phyloP scores from a whole-genome alignment of 176 grass and related monocot species.

The Oryza punctata region DNA sequence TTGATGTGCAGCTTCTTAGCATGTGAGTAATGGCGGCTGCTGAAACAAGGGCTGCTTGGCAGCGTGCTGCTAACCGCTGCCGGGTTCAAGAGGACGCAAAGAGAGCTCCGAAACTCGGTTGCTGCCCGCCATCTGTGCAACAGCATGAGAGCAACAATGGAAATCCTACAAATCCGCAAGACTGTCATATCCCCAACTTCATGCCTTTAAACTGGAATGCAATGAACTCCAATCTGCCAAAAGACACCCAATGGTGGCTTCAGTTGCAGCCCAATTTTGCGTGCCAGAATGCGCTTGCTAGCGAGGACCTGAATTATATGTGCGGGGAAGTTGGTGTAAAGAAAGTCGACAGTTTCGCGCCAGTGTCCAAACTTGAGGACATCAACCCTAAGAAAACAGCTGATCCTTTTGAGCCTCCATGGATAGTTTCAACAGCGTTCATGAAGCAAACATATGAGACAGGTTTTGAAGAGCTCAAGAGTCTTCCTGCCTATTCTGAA shows the following conservation, averaged over 20 bases:
- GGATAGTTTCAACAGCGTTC: constrained; percentile 49
- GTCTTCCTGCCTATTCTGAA: constrained; percentile 14
- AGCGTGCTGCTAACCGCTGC: constrained; percentile 83
- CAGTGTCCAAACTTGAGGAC: constrained; percentile 40
- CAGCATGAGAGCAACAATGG: constrained; percentile 39
- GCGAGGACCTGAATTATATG: constrained; percentile 47
- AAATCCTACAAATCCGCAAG: constrained; percentile 30
- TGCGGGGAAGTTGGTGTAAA: constrained; percentile 24
- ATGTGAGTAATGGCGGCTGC: constrained; percentile 82
- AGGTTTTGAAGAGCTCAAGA: constrained; percentile 35
- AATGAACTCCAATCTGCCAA: constrained; percentile 52
- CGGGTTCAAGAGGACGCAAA: constrained; percentile 93
- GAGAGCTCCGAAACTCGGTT: constrained; percentile 76
- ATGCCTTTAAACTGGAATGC: constrained; percentile 75
- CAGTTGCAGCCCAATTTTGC: constrained; percentile 81
- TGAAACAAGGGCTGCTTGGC: constrained; percentile 94
- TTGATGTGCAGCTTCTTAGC: constrained; percentile 21
- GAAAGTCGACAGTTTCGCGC: constrained; percentile 29
- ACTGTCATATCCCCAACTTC: constrained; percentile 48
- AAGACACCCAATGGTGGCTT: constrained; percentile 80
- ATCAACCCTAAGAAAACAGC: constrained; percentile 25
- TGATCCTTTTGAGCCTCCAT: constrained; percentile 40
- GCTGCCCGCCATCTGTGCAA: constrained; percentile 44
- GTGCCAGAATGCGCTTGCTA: constrained; percentile 52
- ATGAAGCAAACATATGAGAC: constrained; percentile 54